Conservation (phyloP, 2,329 filamentous ascomycete genomes). For the Monosporascus sp. region DNA sequence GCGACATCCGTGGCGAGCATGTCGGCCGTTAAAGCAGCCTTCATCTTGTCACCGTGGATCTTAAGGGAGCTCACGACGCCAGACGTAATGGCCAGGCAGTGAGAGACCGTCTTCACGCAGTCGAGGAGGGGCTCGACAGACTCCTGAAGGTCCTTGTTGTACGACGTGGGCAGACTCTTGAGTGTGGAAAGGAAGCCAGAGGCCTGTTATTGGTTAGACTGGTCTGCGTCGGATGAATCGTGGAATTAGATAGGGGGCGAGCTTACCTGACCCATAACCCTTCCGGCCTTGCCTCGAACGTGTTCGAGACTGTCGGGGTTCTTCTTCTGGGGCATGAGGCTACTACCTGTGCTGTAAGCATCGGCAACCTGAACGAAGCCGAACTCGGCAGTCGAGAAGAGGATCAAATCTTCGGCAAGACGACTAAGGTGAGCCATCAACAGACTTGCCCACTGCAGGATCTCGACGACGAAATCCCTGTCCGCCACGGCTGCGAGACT, state of each 20-base stretch:
- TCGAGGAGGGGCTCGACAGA: slow-evolving; percentile 81
- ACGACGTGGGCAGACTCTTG: slow-evolving; percentile 70
- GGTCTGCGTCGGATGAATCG: not conserved
- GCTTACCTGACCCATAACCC: slow-evolving; percentile 29
- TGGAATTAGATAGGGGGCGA: not conserved
- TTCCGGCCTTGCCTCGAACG: slow-evolving; percentile 69
- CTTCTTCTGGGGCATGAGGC: slow-evolving; percentile 81
- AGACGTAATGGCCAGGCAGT: slow-evolving; percentile 78
- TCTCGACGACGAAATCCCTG: slow-evolving; percentile 68
- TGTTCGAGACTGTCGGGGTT: slow-evolving; percentile 70
- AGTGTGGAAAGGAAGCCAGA: slow-evolving; percentile 70
- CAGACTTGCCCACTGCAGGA: slow-evolving; percentile 63
- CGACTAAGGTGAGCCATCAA: slow-evolving; percentile 68
- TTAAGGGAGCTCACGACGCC: slow-evolving; percentile 60
- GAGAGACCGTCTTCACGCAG: slow-evolving; percentile 72
- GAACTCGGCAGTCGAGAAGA: slow-evolving; percentile 73
- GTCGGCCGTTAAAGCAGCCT: slow-evolving; percentile 69
- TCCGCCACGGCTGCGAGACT: slow-evolving; percentile 66
- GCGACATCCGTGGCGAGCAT: slow-evolving; percentile 75
- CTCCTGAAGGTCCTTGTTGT: slow-evolving; percentile 93
- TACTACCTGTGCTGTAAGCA: slow-evolving; percentile 72
- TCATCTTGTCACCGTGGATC: slow-evolving; percentile 70
- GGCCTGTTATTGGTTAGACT: slow-evolving; percentile 34
- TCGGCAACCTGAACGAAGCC: slow-evolving; percentile 71
- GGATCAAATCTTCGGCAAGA: slow-evolving; percentile 69